Evolutionary conservation across 257 asterid species (phyloP).

Genomic region (Cynanchum wilfordii): DNA sequence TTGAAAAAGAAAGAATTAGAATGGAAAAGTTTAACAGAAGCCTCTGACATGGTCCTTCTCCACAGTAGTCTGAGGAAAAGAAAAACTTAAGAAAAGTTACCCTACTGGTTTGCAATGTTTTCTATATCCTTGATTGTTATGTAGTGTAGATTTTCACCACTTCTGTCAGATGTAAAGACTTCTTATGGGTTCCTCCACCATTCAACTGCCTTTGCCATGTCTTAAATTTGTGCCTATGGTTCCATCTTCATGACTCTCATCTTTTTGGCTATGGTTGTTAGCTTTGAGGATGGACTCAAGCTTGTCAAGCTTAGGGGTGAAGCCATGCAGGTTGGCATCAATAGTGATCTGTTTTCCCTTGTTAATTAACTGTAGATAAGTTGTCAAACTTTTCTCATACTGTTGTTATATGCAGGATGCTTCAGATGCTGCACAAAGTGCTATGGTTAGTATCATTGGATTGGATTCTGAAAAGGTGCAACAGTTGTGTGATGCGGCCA

Average conservation of each 20-base stretch:
- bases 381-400: slow-evolving; percentile 7
- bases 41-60: not conserved
- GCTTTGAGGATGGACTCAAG: slow-evolving; percentile 97
- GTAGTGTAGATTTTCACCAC: not conserved
- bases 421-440: slow-evolving; percentile 91
- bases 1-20: not conserved
- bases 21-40: not conserved
- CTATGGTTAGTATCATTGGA: slow-evolving; percentile 96
- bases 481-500: slow-evolving; percentile 93
- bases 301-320: slow-evolving; percentile 85
- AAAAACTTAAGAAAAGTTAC: not conserved
- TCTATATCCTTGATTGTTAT: not conserved
- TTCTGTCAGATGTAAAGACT: not conserved
- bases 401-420: slow-evolving; percentile 56
- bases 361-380: not conserved
- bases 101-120: not conserved
- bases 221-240: not conserved
- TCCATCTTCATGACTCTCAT: not conserved
- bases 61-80: not conserved
- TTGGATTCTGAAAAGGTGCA: slow-evolving; percentile 92
- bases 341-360: not conserved
- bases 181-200: not conserved
- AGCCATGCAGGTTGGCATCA: slow-evolving; percentile 83
- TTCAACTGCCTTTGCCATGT: not conserved
- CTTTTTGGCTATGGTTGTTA: slow-evolving; percentile 27